These are phyloP conservation scores for Solanum paucissectum DNA, from an alignment of 257 asterid genomes.

Conservation along the genomic window DNA sequence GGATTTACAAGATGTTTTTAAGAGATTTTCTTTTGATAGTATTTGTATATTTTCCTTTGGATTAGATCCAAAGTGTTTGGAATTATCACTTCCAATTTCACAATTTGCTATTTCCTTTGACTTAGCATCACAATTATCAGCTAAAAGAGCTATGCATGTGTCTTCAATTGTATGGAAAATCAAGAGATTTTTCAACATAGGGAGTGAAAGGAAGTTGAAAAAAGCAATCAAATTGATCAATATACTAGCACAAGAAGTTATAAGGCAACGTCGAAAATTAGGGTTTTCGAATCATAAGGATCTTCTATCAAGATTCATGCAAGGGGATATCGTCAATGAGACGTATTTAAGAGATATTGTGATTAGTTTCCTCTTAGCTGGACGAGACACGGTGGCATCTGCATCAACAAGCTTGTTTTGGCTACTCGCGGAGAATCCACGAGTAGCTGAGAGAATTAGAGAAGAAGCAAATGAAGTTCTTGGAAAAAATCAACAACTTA, in stretches of 20 bases:
- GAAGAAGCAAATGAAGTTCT: constrained; percentile 20
- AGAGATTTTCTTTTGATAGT: constrained; percentile 29
- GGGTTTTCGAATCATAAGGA: constrained; percentile 19
- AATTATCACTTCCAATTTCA: constrained; percentile 21
- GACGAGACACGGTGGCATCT: constrained; percentile 31
- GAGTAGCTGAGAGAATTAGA: constrained; percentile 11
- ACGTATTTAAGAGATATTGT: constrained; percentile 26
- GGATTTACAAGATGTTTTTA: constrained; percentile 36
- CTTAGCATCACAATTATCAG: constrained; percentile 30
- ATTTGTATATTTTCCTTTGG: constrained; percentile 42
- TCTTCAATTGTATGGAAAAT: constrained; percentile 28
- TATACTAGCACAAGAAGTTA: constrained; percentile 23
- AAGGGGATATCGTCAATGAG: constrained; percentile 12
- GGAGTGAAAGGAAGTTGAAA: constrained; percentile 23
- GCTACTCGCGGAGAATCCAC: constrained; percentile 20
- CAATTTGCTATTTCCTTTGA: constrained; percentile 28
- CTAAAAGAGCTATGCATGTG: constrained; percentile 31
- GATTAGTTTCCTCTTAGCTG: constrained; percentile 33
- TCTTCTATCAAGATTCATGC: constrained; percentile 28
- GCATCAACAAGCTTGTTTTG: constrained; percentile 31
- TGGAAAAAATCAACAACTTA: background rate
- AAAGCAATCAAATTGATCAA: constrained; percentile 14
- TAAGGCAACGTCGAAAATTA: constrained; percentile 15
- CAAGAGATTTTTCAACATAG: constrained; percentile 18
- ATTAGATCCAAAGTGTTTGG: constrained; percentile 34